These are phyloP conservation scores for Cantharellus anzutake DNA, from an alignment of 768 basidiomycete species.

Conservation along the genomic window DNA sequence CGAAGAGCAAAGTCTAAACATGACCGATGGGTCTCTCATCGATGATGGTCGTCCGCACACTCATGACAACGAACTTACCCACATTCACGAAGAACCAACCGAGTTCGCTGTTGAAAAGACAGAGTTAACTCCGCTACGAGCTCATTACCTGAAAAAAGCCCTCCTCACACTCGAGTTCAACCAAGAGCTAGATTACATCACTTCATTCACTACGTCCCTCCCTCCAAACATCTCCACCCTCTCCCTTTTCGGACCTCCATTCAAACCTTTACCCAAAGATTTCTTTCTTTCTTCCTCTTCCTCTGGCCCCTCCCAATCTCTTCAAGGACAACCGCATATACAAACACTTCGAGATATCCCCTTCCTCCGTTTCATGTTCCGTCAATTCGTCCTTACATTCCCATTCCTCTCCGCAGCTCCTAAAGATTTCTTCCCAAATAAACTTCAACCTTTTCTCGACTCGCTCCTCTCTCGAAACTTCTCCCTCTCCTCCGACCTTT, in stretches of 20 bases:
- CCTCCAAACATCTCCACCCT: conserved; percentile 39
- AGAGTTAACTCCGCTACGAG: conserved; percentile 63
- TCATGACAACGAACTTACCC: background rate
- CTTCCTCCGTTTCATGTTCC: conserved; percentile 75
- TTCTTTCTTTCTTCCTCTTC: conserved; percentile 17
- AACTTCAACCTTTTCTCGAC: conserved; percentile 85
- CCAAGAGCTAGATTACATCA: conserved; percentile 55
- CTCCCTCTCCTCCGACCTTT: conserved; percentile 38
- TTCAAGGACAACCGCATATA: background rate
- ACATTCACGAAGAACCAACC: background rate
- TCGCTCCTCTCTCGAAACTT: conserved; percentile 69
- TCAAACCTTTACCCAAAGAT: conserved; percentile 47
- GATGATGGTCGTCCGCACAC: background rate
- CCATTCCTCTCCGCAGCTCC: conserved; percentile 86
- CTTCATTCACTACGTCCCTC: conserved; percentile 16
- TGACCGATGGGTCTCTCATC: too few species aligned
- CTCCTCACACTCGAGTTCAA: conserved; percentile 73
- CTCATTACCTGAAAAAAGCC: conserved; percentile 96
- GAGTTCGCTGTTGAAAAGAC: background rate
- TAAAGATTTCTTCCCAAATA: conserved; percentile 79
- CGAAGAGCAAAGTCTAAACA: too few species aligned
- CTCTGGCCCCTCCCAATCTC: too few species aligned
- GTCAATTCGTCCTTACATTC: conserved; percentile 84
- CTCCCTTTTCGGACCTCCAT: conserved; percentile 78
- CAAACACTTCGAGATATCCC: conserved; percentile 44